Conservation (phyloP, 495 filamentous ascomycete genomes). For the Hypoxylon cercidicola region DNA sequence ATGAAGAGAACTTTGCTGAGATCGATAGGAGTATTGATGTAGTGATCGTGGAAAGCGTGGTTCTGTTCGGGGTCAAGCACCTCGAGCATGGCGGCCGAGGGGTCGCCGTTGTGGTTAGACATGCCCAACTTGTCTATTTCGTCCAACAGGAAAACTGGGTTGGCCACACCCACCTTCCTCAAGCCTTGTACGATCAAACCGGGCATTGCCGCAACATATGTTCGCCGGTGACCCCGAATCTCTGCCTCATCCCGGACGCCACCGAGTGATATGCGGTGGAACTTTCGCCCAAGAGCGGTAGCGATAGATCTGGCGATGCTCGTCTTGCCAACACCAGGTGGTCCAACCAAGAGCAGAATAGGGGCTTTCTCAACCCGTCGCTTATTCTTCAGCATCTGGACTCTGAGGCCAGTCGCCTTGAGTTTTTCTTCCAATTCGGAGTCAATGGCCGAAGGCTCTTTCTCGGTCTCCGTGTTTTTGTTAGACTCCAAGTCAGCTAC, state of each 20-base stretch:
- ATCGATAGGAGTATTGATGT: slow-evolving; percentile 95
- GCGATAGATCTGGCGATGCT: slow-evolving; percentile 94
- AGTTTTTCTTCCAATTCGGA: slow-evolving; percentile 53
- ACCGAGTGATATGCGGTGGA: slow-evolving; percentile 96
- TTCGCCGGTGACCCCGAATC: slow-evolving; percentile 93
- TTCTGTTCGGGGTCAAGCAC: slow-evolving; percentile 99
- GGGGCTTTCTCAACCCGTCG: slow-evolving; percentile 93
- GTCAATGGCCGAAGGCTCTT: slow-evolving; percentile 39
- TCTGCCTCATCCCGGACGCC: slow-evolving; percentile 97
- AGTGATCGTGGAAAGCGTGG: slow-evolving; percentile 93
- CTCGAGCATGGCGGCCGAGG: slow-evolving; percentile 98
- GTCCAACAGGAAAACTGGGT: slow-evolving; percentile 96
- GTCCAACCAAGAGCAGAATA: slow-evolving; percentile 92
- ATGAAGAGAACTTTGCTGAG: slow-evolving; percentile 97
- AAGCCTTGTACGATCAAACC: slow-evolving; percentile 93
- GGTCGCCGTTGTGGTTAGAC: slow-evolving; percentile 93
- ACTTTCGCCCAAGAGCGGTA: slow-evolving; percentile 90
- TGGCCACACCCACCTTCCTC: slow-evolving; percentile 95
- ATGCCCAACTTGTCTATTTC: slow-evolving; percentile 98
- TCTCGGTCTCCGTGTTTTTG: slow-evolving; percentile 42
- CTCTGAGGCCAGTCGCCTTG: slow-evolving; percentile 65
- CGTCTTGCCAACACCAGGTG: slow-evolving; percentile 96
- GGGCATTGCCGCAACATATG: slow-evolving; percentile 99
- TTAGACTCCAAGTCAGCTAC: slow-evolving; percentile 56
- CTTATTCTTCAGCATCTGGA: slow-evolving; percentile 76